Evolutionary conservation across 768 basidiomycete genomes (phyloP).

Genomic region (Pleurotus salmoneostramineus): DNA sequence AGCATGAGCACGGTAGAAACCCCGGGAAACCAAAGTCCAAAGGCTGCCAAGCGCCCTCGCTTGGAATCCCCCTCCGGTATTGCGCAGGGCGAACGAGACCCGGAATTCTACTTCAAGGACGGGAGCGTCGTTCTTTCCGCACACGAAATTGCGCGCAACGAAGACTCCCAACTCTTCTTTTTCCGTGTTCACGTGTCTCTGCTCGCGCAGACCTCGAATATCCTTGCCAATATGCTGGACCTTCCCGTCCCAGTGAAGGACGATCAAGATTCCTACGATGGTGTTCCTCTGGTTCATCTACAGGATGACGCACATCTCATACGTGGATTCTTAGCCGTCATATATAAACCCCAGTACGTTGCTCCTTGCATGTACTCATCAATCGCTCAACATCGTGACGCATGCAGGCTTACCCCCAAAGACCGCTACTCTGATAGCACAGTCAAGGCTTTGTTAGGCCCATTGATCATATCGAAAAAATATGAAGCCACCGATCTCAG

Average conservation of each 20-base stretch:
- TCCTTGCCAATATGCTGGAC: neutral
- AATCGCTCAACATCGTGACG: neutral
- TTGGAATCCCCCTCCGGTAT: neutral
- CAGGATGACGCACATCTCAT: neutral
- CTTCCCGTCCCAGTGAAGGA: neutral
- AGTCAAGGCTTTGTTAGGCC: neutral
- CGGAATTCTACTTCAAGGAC: neutral
- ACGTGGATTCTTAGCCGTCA: neutral
- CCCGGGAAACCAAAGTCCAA: neutral
- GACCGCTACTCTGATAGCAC: neutral
- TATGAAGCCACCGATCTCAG: neutral
- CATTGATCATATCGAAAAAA: neutral
- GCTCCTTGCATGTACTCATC: neutral
- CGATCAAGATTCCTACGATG: neutral
- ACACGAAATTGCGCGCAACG: neutral
- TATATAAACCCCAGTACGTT: neutral
- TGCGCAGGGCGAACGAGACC: neutral
- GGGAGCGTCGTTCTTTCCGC: neutral
- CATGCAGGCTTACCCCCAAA: neutral
- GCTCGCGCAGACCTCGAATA: neutral
- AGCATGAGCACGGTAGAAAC: too few species aligned
- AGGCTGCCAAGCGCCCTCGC: neutral
- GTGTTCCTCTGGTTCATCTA: neutral
- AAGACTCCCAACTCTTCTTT: neutral
- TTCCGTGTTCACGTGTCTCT: neutral